Evolutionary conservation across 345 rosid genomes (phyloP), one percentile per base, ranked within the genome.

Genomic region (Erysimum cheiranthoides): DNA sequence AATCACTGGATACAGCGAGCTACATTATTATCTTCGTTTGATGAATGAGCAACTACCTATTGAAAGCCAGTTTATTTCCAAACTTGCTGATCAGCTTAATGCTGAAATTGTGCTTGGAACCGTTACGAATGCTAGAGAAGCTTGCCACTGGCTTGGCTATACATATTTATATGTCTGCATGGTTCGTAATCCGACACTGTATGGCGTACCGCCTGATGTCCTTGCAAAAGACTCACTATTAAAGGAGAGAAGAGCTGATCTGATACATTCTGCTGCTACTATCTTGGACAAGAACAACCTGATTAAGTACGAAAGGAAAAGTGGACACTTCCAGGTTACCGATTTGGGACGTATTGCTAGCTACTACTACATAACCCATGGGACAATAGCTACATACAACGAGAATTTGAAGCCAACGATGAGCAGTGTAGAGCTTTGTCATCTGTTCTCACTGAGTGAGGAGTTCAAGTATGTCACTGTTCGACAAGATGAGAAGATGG

Each of bases 311-410:
- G 95, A 91, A 65, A 80, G 87, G 60, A 90, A 91, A 77, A 88
- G 94, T 74, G 96, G 98, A 73, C 83, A 80, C 82, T 91, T 93
- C 81, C 98, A 91, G 80, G 96, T 85, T 50, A 91, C 96, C 12
- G 95, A 90, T 79, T 79, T 93, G 89, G 98, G 98, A 63, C 88
- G 97, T 21, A 93, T 91, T 80, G 97, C 98, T 43, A 91, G 98
- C 84, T 91, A 90, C 74, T 87, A 85, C 76, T 93, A 89, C 76
- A 87, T 90, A 64, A 84, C 85, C 57, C 90, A 91, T 66, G 98
- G 91, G 74, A 91, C 97, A 12, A 93, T 90, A 70, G 82, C 94
- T 71, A 88, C 92, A 9, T 91, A 87, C 74, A 90, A 88, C 66
- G 89, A 90, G 83, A 84, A 90, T 80, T 75, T 90, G 87, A 91